Evolutionary conservation across 306 rosid genomes (phyloP).

Genomic region (Malus asiatica): DNA sequence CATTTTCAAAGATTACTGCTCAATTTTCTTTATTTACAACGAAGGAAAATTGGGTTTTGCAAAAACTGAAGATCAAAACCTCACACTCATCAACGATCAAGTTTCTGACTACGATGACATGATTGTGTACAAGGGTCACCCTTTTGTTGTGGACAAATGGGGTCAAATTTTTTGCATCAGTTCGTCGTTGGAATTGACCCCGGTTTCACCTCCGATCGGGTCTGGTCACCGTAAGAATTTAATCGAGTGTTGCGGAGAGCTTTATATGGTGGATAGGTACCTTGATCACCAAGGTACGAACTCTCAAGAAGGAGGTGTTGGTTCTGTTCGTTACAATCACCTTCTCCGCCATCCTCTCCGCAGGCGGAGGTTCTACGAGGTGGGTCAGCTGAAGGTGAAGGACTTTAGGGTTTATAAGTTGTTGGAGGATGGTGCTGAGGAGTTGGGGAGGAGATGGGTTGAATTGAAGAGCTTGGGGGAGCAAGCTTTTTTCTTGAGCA

Average conservation of each 20-base stretch:
- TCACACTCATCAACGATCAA: slow-evolving; percentile 35
- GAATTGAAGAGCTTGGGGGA: slow-evolving; percentile 29
- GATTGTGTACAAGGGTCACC: slow-evolving; percentile 37
- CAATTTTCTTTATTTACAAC: slow-evolving; percentile 26
- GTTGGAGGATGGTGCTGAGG: slow-evolving; percentile 11
- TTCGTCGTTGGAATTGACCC: slow-evolving; percentile 31
- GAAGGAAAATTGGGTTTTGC: slow-evolving; percentile 45
- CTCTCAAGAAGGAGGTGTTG: not conserved
- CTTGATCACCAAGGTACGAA: slow-evolving; percentile 1
- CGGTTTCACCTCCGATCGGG: slow-evolving; percentile 55
- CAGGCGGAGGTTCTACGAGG: not conserved
- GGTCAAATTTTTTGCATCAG: slow-evolving; percentile 63
- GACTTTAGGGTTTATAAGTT: slow-evolving; percentile 45
- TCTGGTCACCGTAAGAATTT: slow-evolving; percentile 54
- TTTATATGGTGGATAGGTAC: slow-evolving; percentile 59
- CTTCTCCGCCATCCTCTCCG: not conserved
- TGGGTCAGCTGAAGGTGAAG: slow-evolving; percentile 13
- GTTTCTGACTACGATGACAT: slow-evolving; percentile 51
- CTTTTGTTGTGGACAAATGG: slow-evolving; percentile 56
- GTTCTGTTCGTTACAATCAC: not conserved
- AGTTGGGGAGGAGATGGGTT: slow-evolving; percentile 33
- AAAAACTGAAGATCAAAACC: slow-evolving; percentile 28
- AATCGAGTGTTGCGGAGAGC: slow-evolving; percentile 59
- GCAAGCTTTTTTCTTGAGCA: slow-evolving; percentile 21
- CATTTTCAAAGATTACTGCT: slow-evolving; percentile 16